phyloP scores from a whole-genome alignment of 805 yeast genomes.

The Teunomyces panamensis region DNA sequence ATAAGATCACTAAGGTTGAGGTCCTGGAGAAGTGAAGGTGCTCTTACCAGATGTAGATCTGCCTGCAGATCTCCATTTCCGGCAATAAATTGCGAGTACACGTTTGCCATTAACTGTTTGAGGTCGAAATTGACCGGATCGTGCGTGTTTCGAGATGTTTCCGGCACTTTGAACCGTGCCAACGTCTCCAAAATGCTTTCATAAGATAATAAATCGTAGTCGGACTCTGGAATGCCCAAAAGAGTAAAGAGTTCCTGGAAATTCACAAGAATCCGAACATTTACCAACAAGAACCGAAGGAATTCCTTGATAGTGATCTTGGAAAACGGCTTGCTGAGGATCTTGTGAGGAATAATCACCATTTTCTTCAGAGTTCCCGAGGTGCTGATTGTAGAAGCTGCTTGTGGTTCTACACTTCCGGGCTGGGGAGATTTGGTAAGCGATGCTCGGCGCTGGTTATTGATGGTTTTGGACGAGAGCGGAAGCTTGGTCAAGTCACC shows the following conservation, averaged over 20 bases:
- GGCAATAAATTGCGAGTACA: constrained; percentile 23
- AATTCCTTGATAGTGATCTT: constrained; percentile 36
- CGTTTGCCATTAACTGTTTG: constrained; percentile 28
- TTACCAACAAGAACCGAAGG: constrained; percentile 31
- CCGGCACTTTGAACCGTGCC: constrained; percentile 13
- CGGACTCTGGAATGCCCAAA: constrained; percentile 9
- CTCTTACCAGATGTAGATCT: constrained; percentile 4
- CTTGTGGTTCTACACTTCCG: background rate
- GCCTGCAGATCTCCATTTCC: constrained; percentile 11
- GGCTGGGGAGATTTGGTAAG: background rate
- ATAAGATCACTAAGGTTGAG: constrained; percentile 20
- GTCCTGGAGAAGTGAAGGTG: constrained; percentile 22
- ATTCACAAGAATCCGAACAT: constrained; percentile 37
- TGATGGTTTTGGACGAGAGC: constrained; percentile 15
- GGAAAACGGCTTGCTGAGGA: constrained; percentile 39
- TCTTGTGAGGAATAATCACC: constrained; percentile 40
- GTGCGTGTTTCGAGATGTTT: constrained; percentile 8
- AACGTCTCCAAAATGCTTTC: constrained; percentile 17
- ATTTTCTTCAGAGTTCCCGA: constrained; percentile 16
- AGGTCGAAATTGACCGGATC: constrained; percentile 11
- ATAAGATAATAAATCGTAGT: constrained; percentile 17
- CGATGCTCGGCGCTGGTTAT: constrained; percentile 13
- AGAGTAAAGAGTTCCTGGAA: constrained; percentile 26
- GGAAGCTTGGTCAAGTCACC: constrained; percentile 24
- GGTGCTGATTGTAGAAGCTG: background rate